Conservation (phyloP, 352 stramenopile genomes). For the Phytophthora melonis region DNA sequence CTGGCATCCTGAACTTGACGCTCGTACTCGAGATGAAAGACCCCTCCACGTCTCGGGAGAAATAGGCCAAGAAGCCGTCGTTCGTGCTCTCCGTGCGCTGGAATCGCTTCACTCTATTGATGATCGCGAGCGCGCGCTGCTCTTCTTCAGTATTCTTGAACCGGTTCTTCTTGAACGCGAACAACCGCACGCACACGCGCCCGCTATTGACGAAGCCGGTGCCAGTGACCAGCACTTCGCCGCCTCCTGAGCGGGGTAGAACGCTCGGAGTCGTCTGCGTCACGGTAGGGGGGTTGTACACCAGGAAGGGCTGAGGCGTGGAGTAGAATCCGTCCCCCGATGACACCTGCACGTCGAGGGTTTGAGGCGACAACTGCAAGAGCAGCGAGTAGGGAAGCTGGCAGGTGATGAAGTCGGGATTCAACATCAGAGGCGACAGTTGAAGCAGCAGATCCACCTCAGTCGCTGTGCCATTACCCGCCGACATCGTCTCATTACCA, state of each 20-base stretch:
- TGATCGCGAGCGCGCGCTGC: slow-evolving; percentile 31
- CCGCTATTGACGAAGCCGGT: slow-evolving; percentile 54
- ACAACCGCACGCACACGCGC: slow-evolving; percentile 55
- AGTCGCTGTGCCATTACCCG: slow-evolving; percentile 10
- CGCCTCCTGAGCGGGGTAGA: slow-evolving; percentile 63
- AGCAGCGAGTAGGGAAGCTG: slow-evolving; percentile 34
- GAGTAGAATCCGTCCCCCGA: slow-evolving; percentile 71
- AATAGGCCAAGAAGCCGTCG: slow-evolving; percentile 54
- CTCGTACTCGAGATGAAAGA: slow-evolving; percentile 49
- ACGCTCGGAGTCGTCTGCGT: slow-evolving; percentile 53
- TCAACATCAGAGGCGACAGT: slow-evolving; percentile 61
- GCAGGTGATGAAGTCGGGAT: slow-evolving; percentile 51
- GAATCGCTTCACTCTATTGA: slow-evolving; percentile 46
- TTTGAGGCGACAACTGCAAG: slow-evolving; percentile 38
- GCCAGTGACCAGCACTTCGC: slow-evolving; percentile 57
- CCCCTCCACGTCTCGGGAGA: slow-evolving; percentile 48
- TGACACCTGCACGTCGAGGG: slow-evolving; percentile 66
- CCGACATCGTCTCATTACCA: background rate
- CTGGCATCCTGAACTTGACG: slow-evolving; percentile 53
- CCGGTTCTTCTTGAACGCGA: slow-evolving; percentile 45
- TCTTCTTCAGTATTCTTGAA: slow-evolving; percentile 44
- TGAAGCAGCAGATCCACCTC: slow-evolving; percentile 73
- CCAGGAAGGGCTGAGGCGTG: slow-evolving; percentile 42
- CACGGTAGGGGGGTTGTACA: slow-evolving; percentile 60
- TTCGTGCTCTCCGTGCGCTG: slow-evolving; percentile 31